Evolutionary conservation across 1,139 yeast species (phyloP).

Genomic region (Tardiomyces depauwii): DNA sequence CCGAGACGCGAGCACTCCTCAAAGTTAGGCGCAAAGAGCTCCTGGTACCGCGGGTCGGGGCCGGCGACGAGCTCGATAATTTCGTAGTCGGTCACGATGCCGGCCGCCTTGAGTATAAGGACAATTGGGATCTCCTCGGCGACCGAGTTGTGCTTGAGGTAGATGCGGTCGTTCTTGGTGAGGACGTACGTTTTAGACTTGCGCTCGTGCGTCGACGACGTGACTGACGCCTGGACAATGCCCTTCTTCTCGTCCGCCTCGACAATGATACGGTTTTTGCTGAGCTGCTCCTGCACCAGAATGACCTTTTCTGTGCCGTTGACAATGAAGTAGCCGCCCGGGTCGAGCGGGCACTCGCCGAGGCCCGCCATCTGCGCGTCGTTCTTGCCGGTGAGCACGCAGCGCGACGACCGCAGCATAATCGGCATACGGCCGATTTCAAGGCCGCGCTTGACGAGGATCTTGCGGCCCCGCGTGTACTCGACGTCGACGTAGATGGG

Average conservation of each 20-base stretch:
- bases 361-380: constrained; percentile 78
- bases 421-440: constrained; percentile 98
- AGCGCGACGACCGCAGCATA: constrained; percentile 87
- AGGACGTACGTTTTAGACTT: constrained; percentile 94
- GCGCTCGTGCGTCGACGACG: constrained; percentile 95
- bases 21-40: constrained; percentile 79
- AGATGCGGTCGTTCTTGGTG: constrained; percentile 81
- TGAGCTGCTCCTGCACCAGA: constrained; percentile 89
- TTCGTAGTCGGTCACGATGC: constrained; percentile 85
- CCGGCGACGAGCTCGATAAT: constrained; percentile 94
- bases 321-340: constrained; percentile 96
- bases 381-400: constrained; percentile 68
- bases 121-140: constrained; percentile 95
- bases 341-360: constrained; percentile 95
- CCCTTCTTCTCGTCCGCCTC: constrained; percentile 94
- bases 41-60: constrained; percentile 76
- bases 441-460: constrained; percentile 78
- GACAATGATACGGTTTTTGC: constrained; percentile 94
- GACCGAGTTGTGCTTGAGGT: constrained; percentile 87
- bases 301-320: constrained; percentile 98
- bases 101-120: constrained; percentile 88
- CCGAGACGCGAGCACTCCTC: constrained; percentile 88
- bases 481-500: constrained; percentile 96
- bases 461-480: constrained; percentile 87
- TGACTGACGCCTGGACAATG: constrained; percentile 93